A percentile compares a stretch with the other conserved stretches of the same genome.
These are phyloP conservation scores for Candida sanyiensis DNA, from an alignment of 805 yeast species.

Conservation along the genomic window DNA sequence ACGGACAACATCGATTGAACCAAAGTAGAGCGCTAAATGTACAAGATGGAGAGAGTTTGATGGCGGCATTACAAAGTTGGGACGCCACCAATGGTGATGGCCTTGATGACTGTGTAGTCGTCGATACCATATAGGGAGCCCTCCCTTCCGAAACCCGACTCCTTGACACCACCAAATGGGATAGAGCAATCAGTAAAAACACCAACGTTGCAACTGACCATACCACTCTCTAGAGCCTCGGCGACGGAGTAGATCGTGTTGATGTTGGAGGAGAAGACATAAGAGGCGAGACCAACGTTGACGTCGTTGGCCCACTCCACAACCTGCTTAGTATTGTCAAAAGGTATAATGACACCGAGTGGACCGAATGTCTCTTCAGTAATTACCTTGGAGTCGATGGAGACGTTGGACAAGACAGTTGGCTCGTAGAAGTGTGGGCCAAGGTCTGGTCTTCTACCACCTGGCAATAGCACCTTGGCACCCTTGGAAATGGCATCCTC, in stretches of 20 bases:
- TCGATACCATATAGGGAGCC: conserved; percentile 59
- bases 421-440: conserved; percentile 53
- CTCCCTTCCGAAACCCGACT: conserved; percentile 68
- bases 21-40: neutral
- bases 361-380: conserved; percentile 66
- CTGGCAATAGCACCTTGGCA: conserved; percentile 44
- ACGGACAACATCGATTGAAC: neutral
- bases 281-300: conserved; percentile 53
- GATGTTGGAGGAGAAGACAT: conserved; percentile 48
- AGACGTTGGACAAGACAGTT: conserved; percentile 45
- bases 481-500: conserved; percentile 51
- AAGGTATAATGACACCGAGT: conserved; percentile 50
- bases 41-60: neutral
- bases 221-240: conserved; percentile 56
- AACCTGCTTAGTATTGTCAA: conserved; percentile 49
- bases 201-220: conserved; percentile 60
- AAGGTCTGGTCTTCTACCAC: conserved; percentile 45
- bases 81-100: conserved; percentile 43
- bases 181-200: conserved; percentile 49
- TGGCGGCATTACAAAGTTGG: conserved; percentile 7
- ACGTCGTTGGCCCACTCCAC: conserved; percentile 49
- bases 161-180: conserved; percentile 61
- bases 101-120: conserved; percentile 50
- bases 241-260: conserved; percentile 46
- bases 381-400: conserved; percentile 43